Conservation (phyloP, 2,329 filamentous ascomycete genomes). For the Colletotrichum sp. region DNA sequence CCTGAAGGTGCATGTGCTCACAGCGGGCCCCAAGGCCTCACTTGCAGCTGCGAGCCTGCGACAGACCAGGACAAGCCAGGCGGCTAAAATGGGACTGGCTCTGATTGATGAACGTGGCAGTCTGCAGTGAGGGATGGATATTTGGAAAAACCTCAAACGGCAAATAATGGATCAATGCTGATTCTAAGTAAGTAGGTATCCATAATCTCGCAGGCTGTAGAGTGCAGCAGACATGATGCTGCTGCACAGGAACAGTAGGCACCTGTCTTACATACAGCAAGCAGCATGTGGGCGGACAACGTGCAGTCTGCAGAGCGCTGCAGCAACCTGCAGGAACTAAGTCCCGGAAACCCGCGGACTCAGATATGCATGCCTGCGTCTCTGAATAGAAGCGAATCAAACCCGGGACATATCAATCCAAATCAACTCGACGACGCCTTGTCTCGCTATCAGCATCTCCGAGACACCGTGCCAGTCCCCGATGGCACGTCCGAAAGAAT, state of each 20-base stretch:
- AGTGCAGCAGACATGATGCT: not conserved
- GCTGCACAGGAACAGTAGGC: not conserved
- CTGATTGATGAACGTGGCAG: not conserved
- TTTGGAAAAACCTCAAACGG: not conserved
- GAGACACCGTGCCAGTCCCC: not conserved
- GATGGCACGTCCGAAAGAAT: not conserved
- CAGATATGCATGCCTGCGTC: not conserved
- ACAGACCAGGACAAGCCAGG: constrained; percentile 4
- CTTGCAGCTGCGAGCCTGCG: not conserved
- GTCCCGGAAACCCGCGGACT: not conserved
- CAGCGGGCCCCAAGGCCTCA: not conserved
- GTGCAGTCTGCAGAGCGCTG: not conserved
- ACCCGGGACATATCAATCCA: not conserved
- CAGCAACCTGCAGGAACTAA: not conserved
- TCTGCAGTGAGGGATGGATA: not conserved
- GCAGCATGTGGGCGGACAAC: not conserved
- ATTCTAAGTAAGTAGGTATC: not conserved
- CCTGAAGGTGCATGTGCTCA: not conserved
- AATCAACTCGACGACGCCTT: not conserved
- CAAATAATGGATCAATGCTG: not conserved
- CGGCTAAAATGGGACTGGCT: not conserved
- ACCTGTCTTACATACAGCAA: not conserved
- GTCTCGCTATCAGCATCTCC: not conserved
- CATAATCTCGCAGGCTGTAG: not conserved
- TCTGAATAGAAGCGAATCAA: not conserved